Conservation (phyloP, 257 asterid genomes). For the Buddleja alternifolia region DNA sequence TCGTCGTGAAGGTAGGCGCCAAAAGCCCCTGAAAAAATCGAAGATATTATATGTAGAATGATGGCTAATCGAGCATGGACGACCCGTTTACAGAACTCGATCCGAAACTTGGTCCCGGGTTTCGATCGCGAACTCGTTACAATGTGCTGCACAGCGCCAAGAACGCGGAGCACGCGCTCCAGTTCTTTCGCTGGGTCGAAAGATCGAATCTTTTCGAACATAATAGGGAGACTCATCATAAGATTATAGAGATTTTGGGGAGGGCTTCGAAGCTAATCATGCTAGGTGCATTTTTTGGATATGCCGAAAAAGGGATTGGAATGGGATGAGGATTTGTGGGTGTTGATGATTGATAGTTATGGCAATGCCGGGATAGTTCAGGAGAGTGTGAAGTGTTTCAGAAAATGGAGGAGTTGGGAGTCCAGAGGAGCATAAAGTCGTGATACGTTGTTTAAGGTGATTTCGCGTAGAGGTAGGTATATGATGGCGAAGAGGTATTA, state of each 20-base stretch:
- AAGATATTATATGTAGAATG: conserved; percentile 77
- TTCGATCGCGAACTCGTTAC: conserved; percentile 82
- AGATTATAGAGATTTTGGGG: conserved; percentile 80
- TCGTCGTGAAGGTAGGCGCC: conserved; percentile 45
- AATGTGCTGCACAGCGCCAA: conserved; percentile 73
- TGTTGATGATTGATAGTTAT: conserved; percentile 74
- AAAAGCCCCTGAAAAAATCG: conserved; percentile 53
- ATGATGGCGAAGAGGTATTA: conserved; percentile 90
- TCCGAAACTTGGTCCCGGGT: conserved; percentile 65
- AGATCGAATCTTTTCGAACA: conserved; percentile 68
- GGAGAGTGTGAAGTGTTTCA: conserved; percentile 85
- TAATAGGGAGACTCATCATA: conserved; percentile 64
- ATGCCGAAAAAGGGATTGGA: conserved; percentile 81
- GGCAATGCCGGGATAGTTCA: conserved; percentile 89
- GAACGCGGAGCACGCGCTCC: conserved; percentile 85
- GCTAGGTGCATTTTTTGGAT: conserved; percentile 86
- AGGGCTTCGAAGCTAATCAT: conserved; percentile 74
- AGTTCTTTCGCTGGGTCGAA: conserved; percentile 95
- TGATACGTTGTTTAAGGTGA: conserved; percentile 78
- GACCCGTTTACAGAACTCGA: conserved; percentile 84
- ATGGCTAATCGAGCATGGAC: conserved; percentile 94
- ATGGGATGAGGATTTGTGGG: conserved; percentile 97
- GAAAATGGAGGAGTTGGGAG: conserved; percentile 84
- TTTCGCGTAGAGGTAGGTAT: conserved; percentile 73
- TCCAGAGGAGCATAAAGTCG: conserved; percentile 60